Evolutionary conservation across 1,284 basidiomycete genomes (phyloP), one percentile per base, ranked within the genome.

Genomic region (Coniferiporia weirii): DNA sequence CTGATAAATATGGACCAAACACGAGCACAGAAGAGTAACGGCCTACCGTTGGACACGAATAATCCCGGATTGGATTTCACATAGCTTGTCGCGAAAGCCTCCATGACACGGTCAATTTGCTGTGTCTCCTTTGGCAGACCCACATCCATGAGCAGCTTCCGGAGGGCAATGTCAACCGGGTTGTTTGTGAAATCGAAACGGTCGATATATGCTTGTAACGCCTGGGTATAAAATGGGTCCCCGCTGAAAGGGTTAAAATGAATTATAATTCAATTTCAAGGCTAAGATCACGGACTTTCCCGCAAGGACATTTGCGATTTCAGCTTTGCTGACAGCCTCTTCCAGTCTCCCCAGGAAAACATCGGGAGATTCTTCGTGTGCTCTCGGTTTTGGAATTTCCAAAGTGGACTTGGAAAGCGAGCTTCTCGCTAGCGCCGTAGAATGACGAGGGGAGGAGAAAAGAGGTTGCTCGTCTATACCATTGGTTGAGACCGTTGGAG

Each of bases 101-200:
- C 95, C 70, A 99, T 93, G 54, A 98, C 92, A 54, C 96, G 83
- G 72, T 99, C 97, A 62, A 99, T 99, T 73, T 99, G 96, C 71
- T 99, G 97, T 0, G 96, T 98, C 76, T 99, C 96, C 62, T 87
- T 82, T 3, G 96, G 96, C 52, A 99, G 79, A 54, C 89, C 86
- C 51, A 97, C 84, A 66, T 94, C 85, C 90, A 98, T 94, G 40
- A 99, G 80, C 57, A 99, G 72, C 67, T 87, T 88, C 36, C 97
- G 89, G 50, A 99, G 74, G 4, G 97, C 93, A 45, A 99, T 86
- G 69, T 99, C 97, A 47, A 99, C 79, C 10, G 97, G 89, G 66
- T 92, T 87, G 52, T 83, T 79, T 13, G 75, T 73, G 69, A 98
- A 98, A 66, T 89, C 81, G 71, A 98, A 98, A 46, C 81, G 81